Evolutionary conservation across 2,329 filamentous ascomycete genomes (phyloP), one percentile per base, ranked within the genome.

Genomic region (Alternaria postmessia): DNA sequence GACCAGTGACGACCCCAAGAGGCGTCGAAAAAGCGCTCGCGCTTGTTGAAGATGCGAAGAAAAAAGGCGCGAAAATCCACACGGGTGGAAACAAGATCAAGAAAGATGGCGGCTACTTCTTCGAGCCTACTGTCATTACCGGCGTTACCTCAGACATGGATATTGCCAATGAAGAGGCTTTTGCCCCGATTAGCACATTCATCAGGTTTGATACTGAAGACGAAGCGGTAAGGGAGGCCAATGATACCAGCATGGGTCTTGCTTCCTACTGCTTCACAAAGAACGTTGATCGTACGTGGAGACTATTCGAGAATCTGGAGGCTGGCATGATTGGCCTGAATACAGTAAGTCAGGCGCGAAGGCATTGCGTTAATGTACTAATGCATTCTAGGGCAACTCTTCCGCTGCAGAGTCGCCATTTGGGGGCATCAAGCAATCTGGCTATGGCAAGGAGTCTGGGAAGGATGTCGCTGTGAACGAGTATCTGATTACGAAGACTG

Each of bases 281-380:
- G 79, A 87, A 89, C 67, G 79, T 90, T 5, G 87, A 90, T 70
- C 86, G 88, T 0, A 82, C 87, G 52, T 89, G 88, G 86, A 81
- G 89, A 59, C 78, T 91, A 71, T 79, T 90, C 57, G 88, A 91
- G 80, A 88, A 86, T 64, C 74, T 91, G 34, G 88, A 91, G 72
- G 88, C 88, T 5, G 88, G 88, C 4, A 91, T 90, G 88, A 88
- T 91, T 69, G 88, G 88, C 14, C 79, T 89, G 78, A 89, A 89
- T 67, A 87, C 85, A 84, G 86, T 81, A 70, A 69, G 75, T 38
- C 60, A 5, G 32, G 20, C 16, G 12, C 42, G 18, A 22, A 47
- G 9, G 22, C 12, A 16, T 36, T 36, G 32, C 32, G 14, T 12
- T 14, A 12, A 8, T 28, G 16, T 41, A 28, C 60, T 72, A 51